Conservation (phyloP, 345 rosid species). For the Salix suchowensis region DNA sequence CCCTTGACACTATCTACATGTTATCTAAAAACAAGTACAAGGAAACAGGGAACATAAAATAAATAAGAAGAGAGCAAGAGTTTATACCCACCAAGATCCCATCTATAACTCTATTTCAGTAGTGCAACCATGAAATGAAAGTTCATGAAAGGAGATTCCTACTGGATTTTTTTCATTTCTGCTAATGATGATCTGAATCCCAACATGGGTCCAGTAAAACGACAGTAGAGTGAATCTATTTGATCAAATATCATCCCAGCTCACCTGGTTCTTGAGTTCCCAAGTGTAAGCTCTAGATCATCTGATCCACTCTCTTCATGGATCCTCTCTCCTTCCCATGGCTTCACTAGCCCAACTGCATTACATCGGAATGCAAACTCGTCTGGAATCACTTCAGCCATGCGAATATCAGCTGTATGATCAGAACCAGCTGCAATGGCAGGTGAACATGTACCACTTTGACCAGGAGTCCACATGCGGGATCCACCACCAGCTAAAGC, state of each 20-base stretch:
- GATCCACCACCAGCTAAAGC: slow-evolving; percentile 63
- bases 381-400: slow-evolving; percentile 63
- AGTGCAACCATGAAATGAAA: not conserved
- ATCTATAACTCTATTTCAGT: not conserved
- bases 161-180: not conserved
- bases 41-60: not conserved
- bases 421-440: slow-evolving; percentile 65
- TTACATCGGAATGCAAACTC: slow-evolving; percentile 89
- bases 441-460: slow-evolving; percentile 95
- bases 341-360: slow-evolving; percentile 67
- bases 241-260: not conserved
- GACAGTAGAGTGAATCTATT: not conserved
- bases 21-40: not conserved
- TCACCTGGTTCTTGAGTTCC: slow-evolving; percentile 75
- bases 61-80: not conserved
- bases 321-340: slow-evolving; percentile 99
- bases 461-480: slow-evolving; percentile 89
- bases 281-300: slow-evolving; percentile 97
- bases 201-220: not conserved
- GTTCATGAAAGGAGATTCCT: not conserved
- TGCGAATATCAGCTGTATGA: slow-evolving; percentile 76
- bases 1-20: not conserved
- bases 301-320: slow-evolving; percentile 90
- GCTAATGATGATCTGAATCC: not conserved
- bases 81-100: not conserved